Conservation (phyloP, 2,329 filamentous ascomycete species). For the Stachybotrys chlorohalonatus region DNA sequence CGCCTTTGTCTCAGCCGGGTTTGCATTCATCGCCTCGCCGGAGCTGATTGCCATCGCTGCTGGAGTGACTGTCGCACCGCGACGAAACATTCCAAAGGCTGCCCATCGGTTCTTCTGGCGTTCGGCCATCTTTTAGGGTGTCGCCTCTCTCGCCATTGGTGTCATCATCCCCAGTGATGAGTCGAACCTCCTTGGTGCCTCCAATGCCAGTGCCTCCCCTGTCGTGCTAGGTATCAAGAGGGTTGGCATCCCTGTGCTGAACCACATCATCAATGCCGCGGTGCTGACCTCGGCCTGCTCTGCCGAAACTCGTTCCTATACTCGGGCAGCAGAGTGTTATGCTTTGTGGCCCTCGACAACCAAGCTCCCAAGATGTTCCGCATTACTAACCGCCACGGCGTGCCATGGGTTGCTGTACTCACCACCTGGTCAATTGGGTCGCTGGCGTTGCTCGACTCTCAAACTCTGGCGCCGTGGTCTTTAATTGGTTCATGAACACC, state of each 20-base stretch:
- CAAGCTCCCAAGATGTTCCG: slow-evolving; percentile 57
- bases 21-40: slow-evolving; percentile 40
- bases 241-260: slow-evolving; percentile 53
- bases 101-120: slow-evolving; percentile 53
- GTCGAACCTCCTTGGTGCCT: slow-evolving; percentile 45
- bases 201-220: slow-evolving; percentile 49
- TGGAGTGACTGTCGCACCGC: slow-evolving; percentile 55
- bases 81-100: slow-evolving; percentile 58
- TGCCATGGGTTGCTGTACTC: slow-evolving; percentile 47
- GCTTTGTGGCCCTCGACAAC: slow-evolving; percentile 57
- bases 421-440: slow-evolving; percentile 50
- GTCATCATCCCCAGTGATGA: slow-evolving; percentile 59
- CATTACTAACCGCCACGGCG: slow-evolving; percentile 50
- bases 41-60: slow-evolving; percentile 45
- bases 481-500: slow-evolving; percentile 64
- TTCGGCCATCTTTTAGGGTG: slow-evolving; percentile 53
- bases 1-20: slow-evolving; percentile 47
- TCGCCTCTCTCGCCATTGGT: slow-evolving; percentile 53
- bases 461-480: slow-evolving; percentile 52
- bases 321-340: slow-evolving; percentile 60
- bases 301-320: slow-evolving; percentile 54
- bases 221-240: slow-evolving; percentile 63
- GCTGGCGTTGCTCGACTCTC: slow-evolving; percentile 62
- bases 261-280: slow-evolving; percentile 59
- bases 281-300: slow-evolving; percentile 59